Evolutionary conservation across 2,329 filamentous ascomycete genomes (phyloP).

Genomic region (Ophiostoma pallidulum): DNA sequence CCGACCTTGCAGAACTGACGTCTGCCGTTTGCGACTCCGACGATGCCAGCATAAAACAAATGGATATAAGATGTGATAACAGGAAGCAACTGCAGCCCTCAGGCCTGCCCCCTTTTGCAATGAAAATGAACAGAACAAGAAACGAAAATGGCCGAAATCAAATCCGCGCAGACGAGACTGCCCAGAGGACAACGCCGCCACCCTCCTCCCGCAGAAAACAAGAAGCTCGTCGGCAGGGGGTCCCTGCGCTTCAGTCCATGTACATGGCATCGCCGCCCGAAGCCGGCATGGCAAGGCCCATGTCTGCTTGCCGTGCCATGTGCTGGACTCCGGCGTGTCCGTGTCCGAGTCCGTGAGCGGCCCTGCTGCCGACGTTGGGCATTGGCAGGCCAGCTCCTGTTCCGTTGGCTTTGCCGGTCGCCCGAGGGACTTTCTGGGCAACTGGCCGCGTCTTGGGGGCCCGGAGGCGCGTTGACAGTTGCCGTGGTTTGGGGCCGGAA

Average conservation of each 20-base stretch:
- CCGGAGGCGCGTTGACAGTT: neutral
- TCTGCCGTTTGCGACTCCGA: too few species aligned
- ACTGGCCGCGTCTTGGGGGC: constrained; percentile 25
- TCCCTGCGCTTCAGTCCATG: constrained; percentile 33
- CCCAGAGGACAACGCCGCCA: too few species aligned
- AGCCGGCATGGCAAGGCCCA: constrained; percentile 37
- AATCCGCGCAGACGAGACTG: too few species aligned
- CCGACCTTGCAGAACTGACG: too few species aligned
- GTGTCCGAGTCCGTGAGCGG: constrained; percentile 34
- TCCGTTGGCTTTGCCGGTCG: constrained; percentile 17
- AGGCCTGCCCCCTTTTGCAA: too few species aligned
- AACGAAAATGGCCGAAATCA: neutral
- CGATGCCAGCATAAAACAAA: too few species aligned
- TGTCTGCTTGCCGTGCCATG: constrained; percentile 25
- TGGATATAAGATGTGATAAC: too few species aligned
- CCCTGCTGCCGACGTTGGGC: constrained; percentile 34
- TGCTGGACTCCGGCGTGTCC: constrained; percentile 14
- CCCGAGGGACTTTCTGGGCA: constrained; percentile 21
- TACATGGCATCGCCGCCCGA: constrained; percentile 41
- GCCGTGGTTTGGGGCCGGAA: neutral
- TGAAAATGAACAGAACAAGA: neutral
- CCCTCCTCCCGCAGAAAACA: too few species aligned
- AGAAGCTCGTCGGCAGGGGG: neutral
- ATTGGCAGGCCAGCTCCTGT: constrained; percentile 8
- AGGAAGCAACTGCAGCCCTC: too few species aligned